Evolutionary conservation across 768 basidiomycete species (phyloP).

Genomic region (Artomyces pyxidatus): DNA sequence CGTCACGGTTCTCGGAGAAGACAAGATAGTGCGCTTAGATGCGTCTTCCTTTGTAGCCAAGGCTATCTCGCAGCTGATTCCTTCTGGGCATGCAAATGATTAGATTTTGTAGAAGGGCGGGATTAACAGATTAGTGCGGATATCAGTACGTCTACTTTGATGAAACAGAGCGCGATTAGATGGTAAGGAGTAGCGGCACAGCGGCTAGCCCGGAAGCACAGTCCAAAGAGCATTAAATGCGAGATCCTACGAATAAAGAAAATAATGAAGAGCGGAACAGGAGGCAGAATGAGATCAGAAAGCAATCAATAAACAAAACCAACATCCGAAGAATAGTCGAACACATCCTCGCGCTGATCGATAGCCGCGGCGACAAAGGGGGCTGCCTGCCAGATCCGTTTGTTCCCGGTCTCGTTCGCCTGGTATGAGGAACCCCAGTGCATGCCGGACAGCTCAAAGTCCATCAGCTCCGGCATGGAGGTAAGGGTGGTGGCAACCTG

Average conservation of each 20-base stretch:
- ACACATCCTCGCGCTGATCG: conserved; percentile 8
- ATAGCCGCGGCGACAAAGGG: conserved; percentile 7
- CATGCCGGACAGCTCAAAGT: conserved; percentile 70
- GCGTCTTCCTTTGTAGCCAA: conserved; percentile 12
- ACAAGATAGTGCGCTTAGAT: conserved; percentile 5
- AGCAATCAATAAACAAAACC: conserved; percentile 15
- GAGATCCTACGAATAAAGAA: too few relatives aligned
- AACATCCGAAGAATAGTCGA: conserved; percentile 12
- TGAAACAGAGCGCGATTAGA: neutral
- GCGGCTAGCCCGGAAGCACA: too few relatives aligned
- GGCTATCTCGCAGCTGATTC: conserved; percentile 8
- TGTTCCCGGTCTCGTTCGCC: conserved; percentile 7
- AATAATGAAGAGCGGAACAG: neutral
- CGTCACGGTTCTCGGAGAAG: conserved; percentile 6
- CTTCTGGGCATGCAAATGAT: too few relatives aligned
- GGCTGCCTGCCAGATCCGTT: conserved; percentile 14
- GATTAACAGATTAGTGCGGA: conserved; percentile 2
- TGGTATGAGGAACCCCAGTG: conserved; percentile 41
- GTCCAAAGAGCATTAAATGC: too few relatives aligned
- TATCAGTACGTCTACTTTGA: conserved; percentile 1
- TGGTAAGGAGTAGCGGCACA: neutral
- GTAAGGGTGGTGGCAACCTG: conserved; percentile 49
- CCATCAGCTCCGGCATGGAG: conserved; percentile 51
- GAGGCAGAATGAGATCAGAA: too few relatives aligned
- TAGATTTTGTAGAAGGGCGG: too few relatives aligned